Evolutionary conservation across 2,329 filamentous ascomycete species (phyloP).

Genomic region (Penicillium sp.): DNA sequence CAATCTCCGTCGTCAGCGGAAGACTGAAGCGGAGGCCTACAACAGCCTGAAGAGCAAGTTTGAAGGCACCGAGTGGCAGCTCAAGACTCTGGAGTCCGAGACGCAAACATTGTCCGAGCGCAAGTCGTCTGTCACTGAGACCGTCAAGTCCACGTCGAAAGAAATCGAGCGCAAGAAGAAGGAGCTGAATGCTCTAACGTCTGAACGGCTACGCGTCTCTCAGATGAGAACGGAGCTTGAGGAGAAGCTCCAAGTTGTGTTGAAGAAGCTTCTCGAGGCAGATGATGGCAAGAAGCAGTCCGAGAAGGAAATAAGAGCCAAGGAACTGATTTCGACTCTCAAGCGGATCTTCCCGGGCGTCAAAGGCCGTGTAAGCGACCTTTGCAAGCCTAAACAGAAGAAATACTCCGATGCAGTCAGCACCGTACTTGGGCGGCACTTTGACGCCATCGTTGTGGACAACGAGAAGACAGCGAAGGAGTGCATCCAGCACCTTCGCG

Average conservation of each 20-base stretch:
- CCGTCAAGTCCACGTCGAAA: conserved; percentile 58
- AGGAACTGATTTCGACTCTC: conserved; percentile 74
- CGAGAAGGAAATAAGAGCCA: conserved; percentile 66
- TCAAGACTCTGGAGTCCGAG: conserved; percentile 66
- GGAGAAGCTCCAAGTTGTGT: conserved; percentile 75
- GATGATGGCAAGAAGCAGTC: conserved; percentile 78
- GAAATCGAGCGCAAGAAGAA: conserved; percentile 87
- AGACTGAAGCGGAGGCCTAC: conserved; percentile 82
- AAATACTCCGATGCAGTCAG: conserved; percentile 91
- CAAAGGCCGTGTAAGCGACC: conserved; percentile 76
- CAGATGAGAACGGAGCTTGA: conserved; percentile 81
- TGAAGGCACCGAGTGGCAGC: conserved; percentile 63
- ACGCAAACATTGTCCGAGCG: conserved; percentile 60
- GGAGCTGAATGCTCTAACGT: conserved; percentile 74
- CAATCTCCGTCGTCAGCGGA: conserved; percentile 76
- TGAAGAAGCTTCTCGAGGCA: conserved; percentile 72
- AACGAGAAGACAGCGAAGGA: conserved; percentile 88
- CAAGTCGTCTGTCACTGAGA: conserved; percentile 53
- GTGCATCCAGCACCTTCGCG: conserved; percentile 87
- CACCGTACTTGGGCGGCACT: conserved; percentile 82
- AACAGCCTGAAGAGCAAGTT: conserved; percentile 83
- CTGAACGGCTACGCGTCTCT: conserved; percentile 69
- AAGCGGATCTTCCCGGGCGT: conserved; percentile 90
- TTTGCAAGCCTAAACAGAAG: conserved; percentile 94
- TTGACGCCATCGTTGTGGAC: conserved; percentile 89